phyloP scores from a whole-genome alignment of 805 yeast species.

The Dipodascopsis uninucleata region DNA sequence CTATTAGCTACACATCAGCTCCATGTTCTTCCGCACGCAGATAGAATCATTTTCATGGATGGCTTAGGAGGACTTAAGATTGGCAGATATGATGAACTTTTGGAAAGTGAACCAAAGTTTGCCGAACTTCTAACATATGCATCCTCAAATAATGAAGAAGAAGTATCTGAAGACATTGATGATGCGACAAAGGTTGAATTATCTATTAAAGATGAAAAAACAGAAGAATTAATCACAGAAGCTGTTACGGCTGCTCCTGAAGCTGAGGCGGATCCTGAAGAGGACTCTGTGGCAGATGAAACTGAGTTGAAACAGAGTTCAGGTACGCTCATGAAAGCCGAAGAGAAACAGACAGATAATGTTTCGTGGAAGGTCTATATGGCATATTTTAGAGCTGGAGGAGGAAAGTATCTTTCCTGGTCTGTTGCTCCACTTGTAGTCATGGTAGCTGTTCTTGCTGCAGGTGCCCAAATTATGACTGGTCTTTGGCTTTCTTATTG shows the following conservation, averaged over 20 bases:
- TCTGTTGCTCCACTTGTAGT: conserved; percentile 35
- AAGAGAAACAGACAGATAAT: conserved; percentile 12
- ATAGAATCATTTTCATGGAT: conserved; percentile 58
- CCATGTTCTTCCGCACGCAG: conserved; percentile 65
- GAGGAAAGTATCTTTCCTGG: conserved; percentile 45
- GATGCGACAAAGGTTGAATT: conserved; percentile 27
- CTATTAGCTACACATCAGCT: conserved; percentile 82
- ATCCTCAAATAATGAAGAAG: conserved; percentile 16
- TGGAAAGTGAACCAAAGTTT: conserved; percentile 42
- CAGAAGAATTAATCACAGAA: too few species aligned
- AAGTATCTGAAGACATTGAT: conserved; percentile 30
- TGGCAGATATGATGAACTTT: conserved; percentile 59
- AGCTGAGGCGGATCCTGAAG: conserved; percentile 30
- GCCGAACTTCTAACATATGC: conserved; percentile 38
- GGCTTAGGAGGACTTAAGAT: conserved; percentile 55
- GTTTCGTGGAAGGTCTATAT: conserved; percentile 8
- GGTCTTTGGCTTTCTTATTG: conserved; percentile 84
- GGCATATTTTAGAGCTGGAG: conserved; percentile 28
- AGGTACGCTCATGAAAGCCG: conserved; percentile 33
- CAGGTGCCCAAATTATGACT: conserved; percentile 41
- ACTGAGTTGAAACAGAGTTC: conserved; percentile 30
- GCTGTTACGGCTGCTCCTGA: conserved; percentile 20
- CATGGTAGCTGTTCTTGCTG: conserved; percentile 50
- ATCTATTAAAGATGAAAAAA: too few species aligned
- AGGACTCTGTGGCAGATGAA: conserved; percentile 26